Conservation (phyloP, 108 stramenopile species). For the Fistulifera pelliculosa region DNA sequence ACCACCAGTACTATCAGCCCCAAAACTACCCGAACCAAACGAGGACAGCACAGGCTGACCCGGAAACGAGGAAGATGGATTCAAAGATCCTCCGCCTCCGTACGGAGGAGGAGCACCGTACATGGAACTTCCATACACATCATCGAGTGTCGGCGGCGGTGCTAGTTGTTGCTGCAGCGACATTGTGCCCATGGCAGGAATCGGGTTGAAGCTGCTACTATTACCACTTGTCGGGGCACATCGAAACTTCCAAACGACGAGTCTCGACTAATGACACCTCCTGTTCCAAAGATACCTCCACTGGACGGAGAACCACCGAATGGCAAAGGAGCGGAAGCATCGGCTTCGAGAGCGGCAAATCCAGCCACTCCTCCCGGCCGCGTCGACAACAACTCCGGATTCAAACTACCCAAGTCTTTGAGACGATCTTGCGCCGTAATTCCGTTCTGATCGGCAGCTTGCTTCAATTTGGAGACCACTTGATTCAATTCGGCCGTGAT, state of each 20-base stretch:
- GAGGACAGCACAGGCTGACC: conserved; percentile 10
- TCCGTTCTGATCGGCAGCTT: conserved; percentile 35
- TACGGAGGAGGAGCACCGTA: conserved; percentile 1
- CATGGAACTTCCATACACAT: conserved; percentile 24
- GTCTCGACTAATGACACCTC: not conserved
- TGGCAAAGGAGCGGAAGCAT: conserved; percentile 8
- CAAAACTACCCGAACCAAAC: conserved; percentile 9
- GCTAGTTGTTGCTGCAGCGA: conserved; percentile 24
- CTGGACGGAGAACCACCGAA: conserved; percentile 2
- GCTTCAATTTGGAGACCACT: conserved; percentile 46
- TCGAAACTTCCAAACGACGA: not conserved
- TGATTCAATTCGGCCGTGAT: conserved; percentile 25
- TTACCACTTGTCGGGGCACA: not conserved
- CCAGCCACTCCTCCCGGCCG: conserved; percentile 17
- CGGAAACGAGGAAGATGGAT: conserved; percentile 3
- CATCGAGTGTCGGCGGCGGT: conserved; percentile 51
- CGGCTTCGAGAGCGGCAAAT: conserved; percentile 23
- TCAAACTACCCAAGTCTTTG: conserved; percentile 51
- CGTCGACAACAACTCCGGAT: conserved; percentile 35
- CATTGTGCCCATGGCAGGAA: conserved; percentile 33
- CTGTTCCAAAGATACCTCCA: not conserved
- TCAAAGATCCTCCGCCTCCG: not conserved
- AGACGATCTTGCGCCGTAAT: conserved; percentile 52
- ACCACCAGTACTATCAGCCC: conserved; percentile 10
- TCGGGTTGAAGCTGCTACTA: conserved; percentile 9